Evolutionary conservation across 106 monocot species (phyloP).

Genomic region (Amphibolis antarctica): DNA sequence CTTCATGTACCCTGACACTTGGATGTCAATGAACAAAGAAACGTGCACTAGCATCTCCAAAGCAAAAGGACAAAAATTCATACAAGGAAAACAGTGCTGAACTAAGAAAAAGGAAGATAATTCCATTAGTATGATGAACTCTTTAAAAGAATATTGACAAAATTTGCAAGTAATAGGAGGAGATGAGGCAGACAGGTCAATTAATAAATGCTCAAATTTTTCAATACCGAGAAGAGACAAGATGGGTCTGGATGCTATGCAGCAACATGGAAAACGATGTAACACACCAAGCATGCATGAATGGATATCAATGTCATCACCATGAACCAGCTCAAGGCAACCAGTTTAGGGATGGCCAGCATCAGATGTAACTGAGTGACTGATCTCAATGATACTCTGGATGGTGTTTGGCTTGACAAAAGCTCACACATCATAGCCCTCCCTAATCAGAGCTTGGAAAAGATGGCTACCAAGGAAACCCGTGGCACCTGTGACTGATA

Average conservation of each 20-base stretch:
- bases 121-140: too few species aligned
- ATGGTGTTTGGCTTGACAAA: conserved; percentile 57
- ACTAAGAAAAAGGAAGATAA: too few species aligned
- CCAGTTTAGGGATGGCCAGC: background rate
- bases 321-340: conserved; percentile 49
- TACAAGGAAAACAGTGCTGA: too few species aligned
- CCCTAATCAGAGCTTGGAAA: conserved; percentile 35
- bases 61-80: too few species aligned
- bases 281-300: conserved; percentile 58
- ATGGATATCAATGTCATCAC: conserved; percentile 67
- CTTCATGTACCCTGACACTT: too few species aligned
- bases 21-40: too few species aligned
- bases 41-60: too few species aligned
- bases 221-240: conserved; percentile 28
- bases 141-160: too few species aligned
- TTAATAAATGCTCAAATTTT: background rate
- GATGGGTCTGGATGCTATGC: conserved; percentile 85
- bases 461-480: conserved; percentile 67
- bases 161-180: too few species aligned
- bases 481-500: conserved; percentile 77
- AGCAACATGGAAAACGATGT: conserved; percentile 67
- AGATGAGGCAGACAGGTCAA: too few species aligned
- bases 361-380: background rate
- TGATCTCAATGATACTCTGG: conserved; percentile 12
- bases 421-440: conserved; percentile 55